phyloP scores from a whole-genome alignment of 768 basidiomycete genomes.

The Gyrodon lividus region DNA sequence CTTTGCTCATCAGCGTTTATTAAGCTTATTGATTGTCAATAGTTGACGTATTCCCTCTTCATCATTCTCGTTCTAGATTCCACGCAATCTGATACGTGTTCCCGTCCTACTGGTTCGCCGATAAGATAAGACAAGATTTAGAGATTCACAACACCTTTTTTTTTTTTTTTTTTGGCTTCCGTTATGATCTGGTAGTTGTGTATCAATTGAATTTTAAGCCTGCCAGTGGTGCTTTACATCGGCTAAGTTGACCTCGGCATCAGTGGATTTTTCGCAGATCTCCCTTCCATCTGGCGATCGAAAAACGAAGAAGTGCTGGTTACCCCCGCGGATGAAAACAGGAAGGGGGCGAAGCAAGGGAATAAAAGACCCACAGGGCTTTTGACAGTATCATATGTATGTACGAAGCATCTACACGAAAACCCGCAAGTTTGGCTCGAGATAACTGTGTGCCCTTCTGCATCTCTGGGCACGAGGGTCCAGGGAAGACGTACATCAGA shows the following conservation, averaged over 20 bases:
- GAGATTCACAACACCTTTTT: neutral
- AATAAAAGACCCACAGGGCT: neutral
- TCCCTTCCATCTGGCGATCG: conserved; percentile 8
- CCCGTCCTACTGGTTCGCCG: conserved; percentile 16
- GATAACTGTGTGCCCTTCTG: no score
- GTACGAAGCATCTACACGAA: neutral
- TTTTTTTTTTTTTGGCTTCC: conserved; percentile 16
- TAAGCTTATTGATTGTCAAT: no score
- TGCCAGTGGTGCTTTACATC: neutral
- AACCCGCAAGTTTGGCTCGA: neutral
- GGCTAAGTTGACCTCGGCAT: conserved; percentile 7
- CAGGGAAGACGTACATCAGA: no score
- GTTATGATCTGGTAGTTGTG: conserved; percentile 13
- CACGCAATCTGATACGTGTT: conserved; percentile 25
- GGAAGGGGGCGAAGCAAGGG: neutral
- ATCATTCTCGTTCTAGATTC: conserved; percentile 5
- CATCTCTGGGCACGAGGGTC: no score
- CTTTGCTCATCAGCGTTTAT: conserved; percentile 1
- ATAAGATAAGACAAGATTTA: conserved; percentile 30
- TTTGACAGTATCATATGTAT: neutral
- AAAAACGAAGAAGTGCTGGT: conserved; percentile 4
- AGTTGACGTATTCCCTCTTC: conserved; percentile 10
- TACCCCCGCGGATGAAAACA: conserved; percentile 8
- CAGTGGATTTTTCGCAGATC: neutral
- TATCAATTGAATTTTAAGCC: conserved; percentile 8